Conservation (phyloP, 768 basidiomycete genomes). For the Paxillus ammoniavirescens region DNA sequence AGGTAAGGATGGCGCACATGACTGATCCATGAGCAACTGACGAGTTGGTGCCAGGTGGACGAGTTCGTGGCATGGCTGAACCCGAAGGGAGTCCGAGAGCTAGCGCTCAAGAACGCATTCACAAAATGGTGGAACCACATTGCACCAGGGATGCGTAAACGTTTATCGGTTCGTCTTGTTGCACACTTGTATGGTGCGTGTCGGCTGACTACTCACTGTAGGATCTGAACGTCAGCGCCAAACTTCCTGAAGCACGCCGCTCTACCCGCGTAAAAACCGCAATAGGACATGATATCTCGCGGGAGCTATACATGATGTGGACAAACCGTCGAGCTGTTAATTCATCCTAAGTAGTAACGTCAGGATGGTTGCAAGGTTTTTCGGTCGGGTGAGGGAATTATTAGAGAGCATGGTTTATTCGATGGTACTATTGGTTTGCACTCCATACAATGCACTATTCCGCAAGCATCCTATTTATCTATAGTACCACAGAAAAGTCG, state of each 20-base stretch:
- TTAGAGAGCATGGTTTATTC: slow-evolving; percentile 1
- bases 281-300: slow-evolving; percentile 58
- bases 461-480: slow-evolving; percentile 20
- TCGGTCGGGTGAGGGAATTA: neutral
- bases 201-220: slow-evolving; percentile 28
- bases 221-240: slow-evolving; percentile 70
- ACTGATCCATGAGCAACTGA: slow-evolving; percentile 7
- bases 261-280: slow-evolving; percentile 67
- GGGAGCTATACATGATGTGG: slow-evolving; percentile 90
- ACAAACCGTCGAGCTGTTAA: slow-evolving; percentile 72
- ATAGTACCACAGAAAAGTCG: neutral
- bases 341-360: slow-evolving; percentile 18
- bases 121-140: slow-evolving; percentile 86
- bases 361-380: neutral
- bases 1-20: slow-evolving; percentile 47
- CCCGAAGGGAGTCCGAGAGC: slow-evolving; percentile 85
- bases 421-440: slow-evolving; percentile 2
- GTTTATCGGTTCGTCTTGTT: slow-evolving; percentile 58
- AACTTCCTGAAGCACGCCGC: slow-evolving; percentile 76
- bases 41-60: slow-evolving; percentile 55
- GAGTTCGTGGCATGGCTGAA: slow-evolving; percentile 89
- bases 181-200: neutral
- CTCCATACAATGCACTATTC: slow-evolving; percentile 16
- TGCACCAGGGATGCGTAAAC: slow-evolving; percentile 73
- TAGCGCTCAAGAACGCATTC: slow-evolving; percentile 71